A percentile compares a stretch with the other conserved stretches of the same genome.
phyloP scores from a whole-genome alignment of 2,329 filamentous ascomycete species.

The Hypoxylon sp. region DNA sequence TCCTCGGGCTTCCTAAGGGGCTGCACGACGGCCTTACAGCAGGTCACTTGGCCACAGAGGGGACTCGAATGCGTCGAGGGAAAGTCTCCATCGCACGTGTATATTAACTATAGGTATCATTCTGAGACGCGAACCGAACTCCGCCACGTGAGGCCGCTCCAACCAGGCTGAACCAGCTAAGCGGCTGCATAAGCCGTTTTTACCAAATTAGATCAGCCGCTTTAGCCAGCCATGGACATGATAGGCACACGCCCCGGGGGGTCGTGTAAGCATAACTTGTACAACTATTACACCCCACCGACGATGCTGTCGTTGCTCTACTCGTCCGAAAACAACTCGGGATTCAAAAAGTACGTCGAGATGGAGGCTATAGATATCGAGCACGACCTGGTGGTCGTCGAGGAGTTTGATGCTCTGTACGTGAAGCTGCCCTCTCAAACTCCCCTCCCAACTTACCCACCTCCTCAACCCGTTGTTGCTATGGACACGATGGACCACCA shows the following conservation, averaged over 20 bases:
- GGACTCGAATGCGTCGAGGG: slow-evolving; percentile 19
- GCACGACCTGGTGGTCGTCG: slow-evolving; percentile 60
- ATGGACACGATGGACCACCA: slow-evolving; percentile 22
- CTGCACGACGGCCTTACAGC: slow-evolving; percentile 38
- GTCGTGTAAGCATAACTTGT: slow-evolving; percentile 14
- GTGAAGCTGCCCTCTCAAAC: slow-evolving; percentile 45
- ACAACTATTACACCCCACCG: slow-evolving; percentile 36
- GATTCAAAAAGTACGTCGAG: slow-evolving; percentile 10
- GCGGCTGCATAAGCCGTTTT: slow-evolving; percentile 30
- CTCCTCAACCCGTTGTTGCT: slow-evolving; percentile 16
- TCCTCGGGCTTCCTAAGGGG: slow-evolving; percentile 29
- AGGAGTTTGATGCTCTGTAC: slow-evolving; percentile 69
- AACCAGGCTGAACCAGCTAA: slow-evolving; percentile 40
- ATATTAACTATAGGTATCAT: slow-evolving; percentile 34
- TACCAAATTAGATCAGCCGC: slow-evolving; percentile 32
- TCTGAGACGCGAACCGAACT: slow-evolving; percentile 37
- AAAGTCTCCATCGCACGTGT: slow-evolving; percentile 30
- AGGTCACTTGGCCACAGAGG: slow-evolving; percentile 31
- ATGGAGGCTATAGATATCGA: slow-evolving; percentile 52
- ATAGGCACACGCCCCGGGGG: slow-evolving; percentile 27
- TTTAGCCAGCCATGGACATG: not conserved
- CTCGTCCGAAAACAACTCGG: slow-evolving; percentile 31
- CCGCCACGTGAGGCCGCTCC: slow-evolving; percentile 39
- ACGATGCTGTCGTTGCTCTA: slow-evolving; percentile 37
- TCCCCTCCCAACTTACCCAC: slow-evolving; percentile 4